A percentile compares a stretch with the other conserved stretches of the same genome.
Conservation (phyloP, 2,329 filamentous ascomycete genomes). For the Lecanoromycetidae sp. region DNA sequence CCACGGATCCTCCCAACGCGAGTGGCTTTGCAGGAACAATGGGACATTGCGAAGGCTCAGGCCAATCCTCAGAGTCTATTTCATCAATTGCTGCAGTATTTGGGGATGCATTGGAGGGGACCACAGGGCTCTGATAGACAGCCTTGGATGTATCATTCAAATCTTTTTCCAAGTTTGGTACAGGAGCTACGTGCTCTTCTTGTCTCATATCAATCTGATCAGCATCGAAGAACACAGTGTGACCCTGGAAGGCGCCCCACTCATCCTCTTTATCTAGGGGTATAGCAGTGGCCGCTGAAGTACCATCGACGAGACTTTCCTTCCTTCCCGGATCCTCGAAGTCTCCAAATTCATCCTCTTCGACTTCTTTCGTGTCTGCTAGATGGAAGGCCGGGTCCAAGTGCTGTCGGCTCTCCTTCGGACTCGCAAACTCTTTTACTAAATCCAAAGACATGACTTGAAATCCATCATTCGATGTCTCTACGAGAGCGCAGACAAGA, state of each 20-base stretch:
- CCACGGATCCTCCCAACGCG: not conserved
- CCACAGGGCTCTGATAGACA: too few species aligned
- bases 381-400: not conserved
- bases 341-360: slow-evolving; percentile 53
- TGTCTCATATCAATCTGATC: slow-evolving; percentile 9
- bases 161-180: too few species aligned
- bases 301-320: not conserved
- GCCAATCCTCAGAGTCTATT: not conserved
- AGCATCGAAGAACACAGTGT: slow-evolving; percentile 13
- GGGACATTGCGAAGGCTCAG: not conserved
- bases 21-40: not conserved
- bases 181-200: not conserved
- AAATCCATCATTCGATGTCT: slow-evolving; percentile 2
- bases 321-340: slow-evolving; percentile 48
- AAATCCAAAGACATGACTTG: slow-evolving; percentile 41
- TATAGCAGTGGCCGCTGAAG: not conserved
- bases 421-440: slow-evolving; percentile 37
- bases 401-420: not conserved
- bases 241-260: slow-evolving; percentile 32
- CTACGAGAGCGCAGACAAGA: too few species aligned
- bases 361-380: slow-evolving; percentile 26
- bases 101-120: not conserved
- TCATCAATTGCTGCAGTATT: not conserved
- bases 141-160: too few species aligned
- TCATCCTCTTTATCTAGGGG: slow-evolving; percentile 26